Conservation (phyloP, 2,329 filamentous ascomycete species). For the Aspergillus eucalypticola region DNA sequence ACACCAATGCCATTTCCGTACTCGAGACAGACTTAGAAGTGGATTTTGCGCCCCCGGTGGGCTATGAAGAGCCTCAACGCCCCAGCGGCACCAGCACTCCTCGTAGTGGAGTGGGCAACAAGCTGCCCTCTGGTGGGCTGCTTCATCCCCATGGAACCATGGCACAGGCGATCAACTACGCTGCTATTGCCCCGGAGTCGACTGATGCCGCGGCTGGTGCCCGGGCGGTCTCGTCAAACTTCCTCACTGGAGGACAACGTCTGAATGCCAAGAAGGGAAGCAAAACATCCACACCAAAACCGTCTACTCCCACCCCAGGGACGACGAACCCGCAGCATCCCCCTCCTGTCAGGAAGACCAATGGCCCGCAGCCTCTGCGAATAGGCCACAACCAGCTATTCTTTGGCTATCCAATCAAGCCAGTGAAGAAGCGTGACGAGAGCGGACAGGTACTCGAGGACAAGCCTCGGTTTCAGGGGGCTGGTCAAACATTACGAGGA, state of each 20-base stretch:
- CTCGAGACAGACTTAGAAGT: constrained; percentile 96
- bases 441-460: constrained; percentile 60
- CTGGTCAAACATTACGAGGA: constrained; percentile 75
- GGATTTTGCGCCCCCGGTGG: constrained; percentile 90
- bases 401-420: constrained; percentile 92
- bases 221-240: constrained; percentile 70
- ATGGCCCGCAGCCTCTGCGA: constrained; percentile 83
- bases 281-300: constrained; percentile 71
- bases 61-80: constrained; percentile 84
- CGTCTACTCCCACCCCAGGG: constrained; percentile 69
- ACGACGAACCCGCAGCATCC: constrained; percentile 51
- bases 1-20: constrained; percentile 83
- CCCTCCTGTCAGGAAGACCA: constrained; percentile 54
- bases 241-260: constrained; percentile 76
- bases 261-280: constrained; percentile 79
- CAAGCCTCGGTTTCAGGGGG: constrained; percentile 76
- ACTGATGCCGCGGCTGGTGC: constrained; percentile 64
- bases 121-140: constrained; percentile 67
- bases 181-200: constrained; percentile 78
- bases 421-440: constrained; percentile 75
- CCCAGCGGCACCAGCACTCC: constrained; percentile 85
- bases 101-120: constrained; percentile 63
- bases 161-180: constrained; percentile 98
- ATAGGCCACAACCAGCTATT: constrained; percentile 88
- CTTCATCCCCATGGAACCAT: constrained; percentile 87